These are phyloP conservation scores for Xylaria sp. DNA, from an alignment of 2,329 filamentous ascomycete genomes.

Conservation along the genomic window DNA sequence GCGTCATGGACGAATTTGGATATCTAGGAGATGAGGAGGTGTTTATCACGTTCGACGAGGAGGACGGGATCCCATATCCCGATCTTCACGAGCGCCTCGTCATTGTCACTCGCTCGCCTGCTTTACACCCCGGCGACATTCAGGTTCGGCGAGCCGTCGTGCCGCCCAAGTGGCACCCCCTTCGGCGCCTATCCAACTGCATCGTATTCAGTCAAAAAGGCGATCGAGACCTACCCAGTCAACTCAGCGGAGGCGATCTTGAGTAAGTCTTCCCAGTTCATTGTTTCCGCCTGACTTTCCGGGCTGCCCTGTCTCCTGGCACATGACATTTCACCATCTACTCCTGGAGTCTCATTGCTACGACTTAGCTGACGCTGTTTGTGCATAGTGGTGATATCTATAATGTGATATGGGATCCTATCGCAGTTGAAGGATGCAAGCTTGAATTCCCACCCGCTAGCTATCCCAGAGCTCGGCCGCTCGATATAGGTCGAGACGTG, in stretches of 20 bases:
- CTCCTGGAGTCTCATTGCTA: background rate
- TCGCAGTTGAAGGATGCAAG: conserved; percentile 38
- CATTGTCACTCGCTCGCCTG: conserved; percentile 72
- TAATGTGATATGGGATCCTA: conserved; percentile 68
- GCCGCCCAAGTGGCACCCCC: conserved; percentile 54
- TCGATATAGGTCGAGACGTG: conserved; percentile 58
- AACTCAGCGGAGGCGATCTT: conserved; percentile 75
- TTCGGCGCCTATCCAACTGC: conserved; percentile 62
- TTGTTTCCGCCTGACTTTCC: background rate
- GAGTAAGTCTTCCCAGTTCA: conserved; percentile 10
- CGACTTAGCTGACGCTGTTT: background rate
- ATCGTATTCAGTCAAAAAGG: conserved; percentile 73
- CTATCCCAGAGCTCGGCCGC: conserved; percentile 56
- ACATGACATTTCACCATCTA: background rate
- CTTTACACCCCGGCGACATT: conserved; percentile 76
- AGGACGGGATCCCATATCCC: conserved; percentile 24
- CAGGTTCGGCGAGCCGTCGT: conserved; percentile 59
- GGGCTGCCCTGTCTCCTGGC: no score
- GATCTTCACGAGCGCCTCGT: conserved; percentile 40
- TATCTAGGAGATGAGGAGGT: conserved; percentile 62
- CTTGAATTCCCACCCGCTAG: conserved; percentile 55
- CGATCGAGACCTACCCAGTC: conserved; percentile 66
- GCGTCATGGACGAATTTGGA: conserved; percentile 76
- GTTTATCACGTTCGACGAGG: conserved; percentile 54
- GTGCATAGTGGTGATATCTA: conserved; percentile 61